phyloP scores from a whole-genome alignment of 768 basidiomycete genomes.

The Trametes coccinea region DNA sequence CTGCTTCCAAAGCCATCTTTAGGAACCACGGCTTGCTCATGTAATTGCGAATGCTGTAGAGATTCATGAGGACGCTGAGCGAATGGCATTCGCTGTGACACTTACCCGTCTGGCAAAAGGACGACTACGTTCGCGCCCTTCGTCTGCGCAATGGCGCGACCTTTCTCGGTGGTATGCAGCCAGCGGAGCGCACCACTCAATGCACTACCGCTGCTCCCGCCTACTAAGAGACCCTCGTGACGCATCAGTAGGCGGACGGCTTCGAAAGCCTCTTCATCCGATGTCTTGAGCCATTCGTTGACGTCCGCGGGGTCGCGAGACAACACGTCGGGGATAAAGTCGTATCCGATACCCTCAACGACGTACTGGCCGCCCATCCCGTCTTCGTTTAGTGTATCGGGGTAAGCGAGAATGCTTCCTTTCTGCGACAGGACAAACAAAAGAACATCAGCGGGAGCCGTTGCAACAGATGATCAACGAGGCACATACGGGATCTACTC shows the following conservation, averaged over 20 bases:
- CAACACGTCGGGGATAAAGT: constrained; percentile 88
- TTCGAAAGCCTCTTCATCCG: constrained; percentile 77
- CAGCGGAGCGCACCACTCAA: constrained; percentile 76
- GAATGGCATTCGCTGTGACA: background rate
- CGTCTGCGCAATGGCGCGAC: constrained; percentile 59
- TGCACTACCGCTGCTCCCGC: constrained; percentile 90
- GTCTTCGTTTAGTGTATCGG: constrained; percentile 59
- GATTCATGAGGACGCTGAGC: background rate
- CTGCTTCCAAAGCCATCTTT: constrained; percentile 57
- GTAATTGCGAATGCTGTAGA: constrained; percentile 80
- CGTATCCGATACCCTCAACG: constrained; percentile 97
- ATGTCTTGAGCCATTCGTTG: constrained; percentile 84
- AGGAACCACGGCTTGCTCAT: constrained; percentile 95
- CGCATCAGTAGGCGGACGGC: constrained; percentile 77
- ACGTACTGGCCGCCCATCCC: constrained; percentile 59
- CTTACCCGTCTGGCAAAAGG: constrained; percentile 87
- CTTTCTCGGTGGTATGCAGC: constrained; percentile 71
- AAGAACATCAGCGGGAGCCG: constrained; percentile 14
- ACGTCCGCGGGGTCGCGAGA: constrained; percentile 60
- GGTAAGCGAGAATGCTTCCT: constrained; percentile 85
- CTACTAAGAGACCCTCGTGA: constrained; percentile 85
- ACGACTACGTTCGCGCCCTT: constrained; percentile 87
- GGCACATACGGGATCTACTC: constrained; percentile 79
- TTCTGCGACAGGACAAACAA: constrained; percentile 43
- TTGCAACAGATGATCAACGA: background rate